phyloP scores from a whole-genome alignment of 1,139 yeast genomes.

The Geotrichum carabidarum region DNA sequence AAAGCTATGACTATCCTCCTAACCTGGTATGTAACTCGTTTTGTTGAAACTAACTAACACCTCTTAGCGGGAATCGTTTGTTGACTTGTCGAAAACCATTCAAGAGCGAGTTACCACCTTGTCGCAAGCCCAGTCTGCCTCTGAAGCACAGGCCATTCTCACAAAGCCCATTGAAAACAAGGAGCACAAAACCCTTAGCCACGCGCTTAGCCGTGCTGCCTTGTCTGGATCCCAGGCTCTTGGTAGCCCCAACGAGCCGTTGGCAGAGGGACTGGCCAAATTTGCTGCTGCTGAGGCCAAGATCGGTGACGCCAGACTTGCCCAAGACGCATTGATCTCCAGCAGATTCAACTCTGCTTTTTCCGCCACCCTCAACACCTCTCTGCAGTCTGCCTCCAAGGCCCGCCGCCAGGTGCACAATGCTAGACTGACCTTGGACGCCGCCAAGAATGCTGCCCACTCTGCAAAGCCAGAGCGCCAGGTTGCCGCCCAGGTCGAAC shows the following conservation, averaged over 20 bases:
- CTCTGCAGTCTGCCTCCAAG: constrained; percentile 60
- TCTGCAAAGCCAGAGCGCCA: constrained; percentile 69
- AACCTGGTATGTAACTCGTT: constrained; percentile 39
- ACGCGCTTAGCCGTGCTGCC: constrained; percentile 77
- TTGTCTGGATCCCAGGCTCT: constrained; percentile 47
- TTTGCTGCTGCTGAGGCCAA: constrained; percentile 56
- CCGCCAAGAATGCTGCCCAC: constrained; percentile 66
- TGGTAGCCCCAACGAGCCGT: constrained; percentile 39
- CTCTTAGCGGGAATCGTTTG: constrained; percentile 52
- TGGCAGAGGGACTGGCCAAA: constrained; percentile 48
- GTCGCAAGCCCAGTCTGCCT: constrained; percentile 70
- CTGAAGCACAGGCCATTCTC: constrained; percentile 78
- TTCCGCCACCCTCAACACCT: constrained; percentile 56
- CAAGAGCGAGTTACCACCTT: constrained; percentile 62
- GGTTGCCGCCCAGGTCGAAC: constrained; percentile 67
- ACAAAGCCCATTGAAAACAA: constrained; percentile 48
- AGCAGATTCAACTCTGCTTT: constrained; percentile 66
- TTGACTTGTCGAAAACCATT: constrained; percentile 66
- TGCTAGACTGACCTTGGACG: constrained; percentile 74
- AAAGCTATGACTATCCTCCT: constrained; percentile 80
- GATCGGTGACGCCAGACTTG: constrained; percentile 77
- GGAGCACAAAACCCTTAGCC: constrained; percentile 80
- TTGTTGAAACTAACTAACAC: not conserved
- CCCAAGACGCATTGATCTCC: constrained; percentile 72
- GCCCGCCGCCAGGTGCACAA: constrained; percentile 75